phyloP scores from a whole-genome alignment of 2,329 filamentous ascomycete species.

The Aspergillus tanneri region DNA sequence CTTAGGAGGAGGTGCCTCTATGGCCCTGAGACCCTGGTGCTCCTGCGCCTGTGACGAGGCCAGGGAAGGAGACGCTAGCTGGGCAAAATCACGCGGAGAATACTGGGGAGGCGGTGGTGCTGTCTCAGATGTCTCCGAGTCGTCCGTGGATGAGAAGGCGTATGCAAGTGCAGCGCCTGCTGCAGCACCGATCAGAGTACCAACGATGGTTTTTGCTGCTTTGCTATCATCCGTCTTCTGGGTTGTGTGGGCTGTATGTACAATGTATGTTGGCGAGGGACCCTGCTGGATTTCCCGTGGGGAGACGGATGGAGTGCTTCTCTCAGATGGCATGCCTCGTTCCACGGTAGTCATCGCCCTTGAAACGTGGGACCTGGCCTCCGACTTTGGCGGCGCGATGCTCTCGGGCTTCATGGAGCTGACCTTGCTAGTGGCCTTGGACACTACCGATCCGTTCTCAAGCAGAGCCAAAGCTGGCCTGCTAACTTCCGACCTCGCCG shows the following conservation, averaged over 20 bases:
- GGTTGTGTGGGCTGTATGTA: slow-evolving; percentile 25
- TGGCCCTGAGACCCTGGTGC: slow-evolving; percentile 30
- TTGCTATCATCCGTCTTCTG: slow-evolving; percentile 42
- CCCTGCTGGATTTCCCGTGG: slow-evolving; percentile 24
- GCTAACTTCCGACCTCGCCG: slow-evolving; percentile 29
- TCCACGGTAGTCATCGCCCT: slow-evolving; percentile 27
- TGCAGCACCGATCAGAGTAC: slow-evolving; percentile 74
- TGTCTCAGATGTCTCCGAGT: slow-evolving; percentile 37
- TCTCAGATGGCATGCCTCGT: slow-evolving; percentile 19
- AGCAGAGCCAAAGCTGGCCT: slow-evolving; percentile 36
- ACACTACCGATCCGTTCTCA: slow-evolving; percentile 41
- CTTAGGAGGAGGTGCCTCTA: slow-evolving; percentile 32
- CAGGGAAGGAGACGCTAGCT: slow-evolving; percentile 27
- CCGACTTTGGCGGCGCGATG: slow-evolving; percentile 30
- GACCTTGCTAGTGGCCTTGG: slow-evolving; percentile 31
- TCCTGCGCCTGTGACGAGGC: slow-evolving; percentile 23
- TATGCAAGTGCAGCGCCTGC: slow-evolving; percentile 76
- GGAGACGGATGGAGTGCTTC: slow-evolving; percentile 17
- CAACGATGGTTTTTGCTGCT: slow-evolving; percentile 63
- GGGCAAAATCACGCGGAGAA: slow-evolving; percentile 26
- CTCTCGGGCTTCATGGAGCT: slow-evolving; percentile 31
- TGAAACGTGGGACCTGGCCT: slow-evolving; percentile 30
- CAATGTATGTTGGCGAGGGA: slow-evolving; percentile 25
- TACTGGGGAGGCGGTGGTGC: slow-evolving; percentile 27
- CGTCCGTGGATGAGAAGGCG: slow-evolving; percentile 62